phyloP scores from a whole-genome alignment of 768 basidiomycete genomes.

The Hygrophorus pudorinus region DNA sequence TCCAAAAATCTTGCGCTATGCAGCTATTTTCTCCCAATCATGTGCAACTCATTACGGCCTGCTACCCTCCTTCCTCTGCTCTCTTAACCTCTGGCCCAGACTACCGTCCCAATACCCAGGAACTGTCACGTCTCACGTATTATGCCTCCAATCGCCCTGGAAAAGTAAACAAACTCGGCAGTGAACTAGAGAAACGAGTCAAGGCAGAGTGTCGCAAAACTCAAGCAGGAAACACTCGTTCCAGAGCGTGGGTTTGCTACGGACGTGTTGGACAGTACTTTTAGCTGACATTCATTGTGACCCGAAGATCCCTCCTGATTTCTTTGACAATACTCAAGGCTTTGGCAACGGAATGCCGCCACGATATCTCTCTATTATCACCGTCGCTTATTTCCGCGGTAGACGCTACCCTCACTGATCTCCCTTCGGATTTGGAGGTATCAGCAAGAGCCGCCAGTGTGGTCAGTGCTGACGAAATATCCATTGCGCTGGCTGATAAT shows the following conservation, averaged over 20 bases:
- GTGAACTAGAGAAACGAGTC: slow-evolving; percentile 69
- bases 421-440: slow-evolving; percentile 65
- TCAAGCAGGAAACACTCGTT: slow-evolving; percentile 63
- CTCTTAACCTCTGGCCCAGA: slow-evolving; percentile 68
- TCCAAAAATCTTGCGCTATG: slow-evolving; percentile 28
- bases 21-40: slow-evolving; percentile 77
- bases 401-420: slow-evolving; percentile 40
- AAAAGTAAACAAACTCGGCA: slow-evolving; percentile 68
- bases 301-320: slow-evolving; percentile 60
- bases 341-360: slow-evolving; percentile 78
- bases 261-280: neutral
- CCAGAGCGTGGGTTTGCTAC: slow-evolving; percentile 56
- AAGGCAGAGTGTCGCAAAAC: slow-evolving; percentile 58
- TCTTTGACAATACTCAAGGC: slow-evolving; percentile 76
- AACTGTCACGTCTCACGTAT: slow-evolving; percentile 77
- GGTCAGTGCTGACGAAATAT: slow-evolving; percentile 33
- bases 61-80: slow-evolving; percentile 74
- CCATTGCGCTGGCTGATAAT: neutral
- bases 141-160: slow-evolving; percentile 58
- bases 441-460: slow-evolving; percentile 70
- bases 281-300: neutral
- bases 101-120: slow-evolving; percentile 74
- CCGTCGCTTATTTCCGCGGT: slow-evolving; percentile 59
- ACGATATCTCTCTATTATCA: slow-evolving; percentile 70
- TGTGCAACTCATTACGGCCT: slow-evolving; percentile 73